Conservation (phyloP, 176 grass and related monocot species). For the Luzula sylvatica region DNA sequence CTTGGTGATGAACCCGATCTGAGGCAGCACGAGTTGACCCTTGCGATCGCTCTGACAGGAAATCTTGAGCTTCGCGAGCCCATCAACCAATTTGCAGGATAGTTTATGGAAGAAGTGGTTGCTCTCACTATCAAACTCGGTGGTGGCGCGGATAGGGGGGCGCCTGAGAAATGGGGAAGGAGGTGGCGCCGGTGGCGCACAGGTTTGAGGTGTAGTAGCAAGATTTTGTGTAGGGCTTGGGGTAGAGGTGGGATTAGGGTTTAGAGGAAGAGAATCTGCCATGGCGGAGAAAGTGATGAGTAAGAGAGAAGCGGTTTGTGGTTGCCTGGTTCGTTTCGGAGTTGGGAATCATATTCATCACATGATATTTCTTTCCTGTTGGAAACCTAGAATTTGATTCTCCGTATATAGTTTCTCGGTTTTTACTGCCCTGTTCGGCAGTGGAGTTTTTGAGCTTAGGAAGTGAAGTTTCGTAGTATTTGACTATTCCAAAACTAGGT, state of each 20-base stretch:
- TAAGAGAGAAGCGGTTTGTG: background rate
- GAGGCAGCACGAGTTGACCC: conserved; percentile 28
- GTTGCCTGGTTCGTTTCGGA: background rate
- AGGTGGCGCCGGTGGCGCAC: background rate
- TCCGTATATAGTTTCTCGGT: too few species aligned
- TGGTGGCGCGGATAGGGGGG: conserved; percentile 48
- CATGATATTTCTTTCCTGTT: too few species aligned
- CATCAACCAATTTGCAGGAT: conserved; percentile 75
- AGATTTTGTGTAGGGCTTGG: conserved; percentile 8
- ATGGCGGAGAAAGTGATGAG: conserved; percentile 13
- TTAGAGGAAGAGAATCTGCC: conserved; percentile 28
- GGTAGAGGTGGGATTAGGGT: conserved; percentile 15
- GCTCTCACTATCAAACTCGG: conserved; percentile 75
- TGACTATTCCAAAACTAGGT: too few species aligned
- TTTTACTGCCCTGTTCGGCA: too few species aligned
- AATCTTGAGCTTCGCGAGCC: conserved; percentile 79
- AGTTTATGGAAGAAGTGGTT: conserved; percentile 66
- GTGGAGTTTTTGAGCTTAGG: too few species aligned
- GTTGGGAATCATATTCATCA: too few species aligned
- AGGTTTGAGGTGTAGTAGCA: background rate
- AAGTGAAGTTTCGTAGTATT: too few species aligned
- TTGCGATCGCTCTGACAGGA: conserved; percentile 67
- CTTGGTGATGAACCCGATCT: conserved; percentile 51
- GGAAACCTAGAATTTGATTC: too few species aligned
- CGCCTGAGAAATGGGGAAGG: conserved; percentile 12